Percentiles rank a stretch among this genome's conserved stretches.
phyloP scores from a whole-genome alignment of 78 protist genomes.

The Dictyostelium capitatum region DNA sequence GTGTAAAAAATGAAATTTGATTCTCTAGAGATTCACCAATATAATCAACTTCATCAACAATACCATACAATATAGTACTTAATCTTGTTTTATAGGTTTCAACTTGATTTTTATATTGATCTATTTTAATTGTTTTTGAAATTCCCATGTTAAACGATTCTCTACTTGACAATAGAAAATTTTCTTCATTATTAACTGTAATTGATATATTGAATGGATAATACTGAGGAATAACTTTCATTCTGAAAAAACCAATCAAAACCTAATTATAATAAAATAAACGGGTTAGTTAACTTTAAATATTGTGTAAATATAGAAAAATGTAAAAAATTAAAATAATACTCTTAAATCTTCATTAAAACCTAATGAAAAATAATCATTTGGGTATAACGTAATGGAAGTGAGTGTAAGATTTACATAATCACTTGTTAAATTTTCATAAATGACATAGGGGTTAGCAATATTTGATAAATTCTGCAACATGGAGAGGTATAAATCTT shows the following conservation, averaged over 20 bases:
- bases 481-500: not conserved
- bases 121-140: not conserved
- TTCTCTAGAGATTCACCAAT: not conserved
- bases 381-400: not conserved
- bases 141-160: not conserved
- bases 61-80: not conserved
- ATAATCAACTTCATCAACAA: not conserved
- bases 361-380: not conserved
- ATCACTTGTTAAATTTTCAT: not conserved
- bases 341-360: not conserved
- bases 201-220: not conserved
- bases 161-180: not conserved
- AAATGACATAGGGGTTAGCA: no score
- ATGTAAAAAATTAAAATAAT: no score
- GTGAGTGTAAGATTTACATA: not conserved
- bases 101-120: not conserved
- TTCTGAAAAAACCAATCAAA: not conserved
- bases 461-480: no score
- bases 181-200: not conserved
- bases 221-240: not conserved
- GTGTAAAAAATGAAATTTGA: not conserved
- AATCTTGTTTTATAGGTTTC: not conserved
- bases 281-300: no score
- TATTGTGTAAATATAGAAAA: not conserved
- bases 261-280: not conserved